Base-by-base conservation (phyloP, 345 rosid genomes). In the Odontarrhena argentea region DNA sequence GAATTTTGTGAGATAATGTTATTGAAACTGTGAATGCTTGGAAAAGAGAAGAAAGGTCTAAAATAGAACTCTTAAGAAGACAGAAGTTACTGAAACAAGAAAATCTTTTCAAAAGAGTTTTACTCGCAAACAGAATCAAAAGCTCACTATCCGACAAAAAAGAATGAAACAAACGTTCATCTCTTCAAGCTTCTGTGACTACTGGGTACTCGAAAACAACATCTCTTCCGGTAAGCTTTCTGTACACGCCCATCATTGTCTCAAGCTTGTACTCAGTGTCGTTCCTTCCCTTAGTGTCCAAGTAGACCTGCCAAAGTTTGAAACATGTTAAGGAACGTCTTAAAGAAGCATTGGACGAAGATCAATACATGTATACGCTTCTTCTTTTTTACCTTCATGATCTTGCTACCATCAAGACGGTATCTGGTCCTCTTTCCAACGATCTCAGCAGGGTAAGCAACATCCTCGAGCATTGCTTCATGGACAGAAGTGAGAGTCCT, bases 381-480 rank as follows among this genome's bases (percentile, higher is more conserved):
- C 34, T 9, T 5, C 34, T 9, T 5, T 5, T 34, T 12, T 54
- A 90, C 97, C 92, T 86, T 91, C 45, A 66, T 81, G 44, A 85
- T 74, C 76, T 88, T 91, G 68, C 96, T 77, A 2, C 97, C 97
- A 78, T 91, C 96, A 7, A 88, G 51, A 57, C 80, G 79, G 84
- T 88, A 88, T 81, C 96, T 82, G 42, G 79, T 65, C 1, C 96
- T 80, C 68, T 88, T 91, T 40, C 90, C 97, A 47, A 91, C 97
- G 77, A 91, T 91, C 85, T 91, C 96, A 41, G 97, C 94, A 34
- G 96, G 97, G 63, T 77, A 79, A 6, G 88, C 97, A 0, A 86
- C 82, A 79, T 88, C 97, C 71, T 91, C 92, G 5, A 91, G 94
- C 67, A 85, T 77, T 13, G 91, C 91, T 54, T 86, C 97, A 5